Conservation (phyloP, 2,329 filamentous ascomycete genomes). For the Nemania sp. region DNA sequence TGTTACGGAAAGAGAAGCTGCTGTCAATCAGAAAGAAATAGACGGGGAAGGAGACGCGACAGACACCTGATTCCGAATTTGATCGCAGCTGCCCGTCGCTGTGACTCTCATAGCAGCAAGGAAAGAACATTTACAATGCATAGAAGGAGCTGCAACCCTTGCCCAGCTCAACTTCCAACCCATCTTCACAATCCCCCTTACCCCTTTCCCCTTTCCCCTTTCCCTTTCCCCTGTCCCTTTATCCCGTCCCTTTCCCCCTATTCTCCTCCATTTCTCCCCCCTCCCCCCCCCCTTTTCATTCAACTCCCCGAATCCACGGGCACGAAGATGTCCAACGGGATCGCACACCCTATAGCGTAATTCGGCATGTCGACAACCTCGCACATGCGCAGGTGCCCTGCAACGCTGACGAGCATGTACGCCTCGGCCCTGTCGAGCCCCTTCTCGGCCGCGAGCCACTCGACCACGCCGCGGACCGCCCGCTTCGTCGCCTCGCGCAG, state of each 20-base stretch:
- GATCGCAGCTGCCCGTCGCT: too few species aligned
- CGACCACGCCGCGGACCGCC: conserved; percentile 52
- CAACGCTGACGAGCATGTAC: conserved; percentile 58
- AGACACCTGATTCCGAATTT: too few species aligned
- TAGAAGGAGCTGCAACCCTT: too few species aligned
- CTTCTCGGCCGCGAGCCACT: conserved; percentile 53
- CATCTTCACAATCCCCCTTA: too few species aligned
- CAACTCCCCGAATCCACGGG: background rate
- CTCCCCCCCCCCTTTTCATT: background rate
- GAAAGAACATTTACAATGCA: too few species aligned
- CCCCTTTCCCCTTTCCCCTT: too few species aligned
- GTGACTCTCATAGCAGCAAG: too few species aligned
- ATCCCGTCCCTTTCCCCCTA: too few species aligned
- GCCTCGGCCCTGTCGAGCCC: conserved; percentile 48
- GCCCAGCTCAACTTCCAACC: too few species aligned
- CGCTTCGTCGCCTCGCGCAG: conserved; percentile 53
- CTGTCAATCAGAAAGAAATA: background rate
- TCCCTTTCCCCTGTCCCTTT: too few species aligned
- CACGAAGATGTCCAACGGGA: conserved; percentile 53
- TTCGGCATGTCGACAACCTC: conserved; percentile 61
- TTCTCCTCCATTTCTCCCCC: too few species aligned
- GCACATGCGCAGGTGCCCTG: conserved; percentile 54
- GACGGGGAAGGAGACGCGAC: too few species aligned
- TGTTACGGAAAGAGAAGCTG: background rate
- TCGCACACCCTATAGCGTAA: conserved; percentile 54